Conservation (phyloP, 768 basidiomycete genomes). For the Leccinum obscurum region DNA sequence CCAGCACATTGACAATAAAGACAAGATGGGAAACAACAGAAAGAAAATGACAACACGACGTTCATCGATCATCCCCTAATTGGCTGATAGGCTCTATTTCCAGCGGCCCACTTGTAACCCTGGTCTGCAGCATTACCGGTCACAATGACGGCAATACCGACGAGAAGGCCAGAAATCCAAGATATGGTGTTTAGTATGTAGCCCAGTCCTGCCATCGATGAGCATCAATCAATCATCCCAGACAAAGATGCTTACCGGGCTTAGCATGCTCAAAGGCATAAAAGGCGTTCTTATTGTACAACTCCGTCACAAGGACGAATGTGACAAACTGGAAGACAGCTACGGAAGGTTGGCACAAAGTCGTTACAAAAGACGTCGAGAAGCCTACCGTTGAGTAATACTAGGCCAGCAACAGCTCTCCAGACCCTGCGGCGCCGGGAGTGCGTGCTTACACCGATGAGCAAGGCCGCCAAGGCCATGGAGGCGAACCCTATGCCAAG, state of each 20-base stretch:
- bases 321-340: constrained; percentile 61
- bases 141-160: constrained; percentile 52
- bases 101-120: constrained; percentile 70
- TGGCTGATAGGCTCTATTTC: constrained; percentile 62
- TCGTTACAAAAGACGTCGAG: background rate
- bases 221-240: background rate
- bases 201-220: constrained; percentile 47
- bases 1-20: background rate
- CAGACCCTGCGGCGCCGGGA: constrained; percentile 75
- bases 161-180: constrained; percentile 59
- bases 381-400: constrained; percentile 56
- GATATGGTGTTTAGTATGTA: constrained; percentile 60
- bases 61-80: constrained; percentile 28
- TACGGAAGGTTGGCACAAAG: constrained; percentile 21
- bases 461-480: constrained; percentile 55
- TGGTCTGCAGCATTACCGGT: constrained; percentile 57
- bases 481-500: constrained; percentile 64
- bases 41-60: background rate
- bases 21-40: background rate
- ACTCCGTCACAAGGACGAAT: constrained; percentile 63
- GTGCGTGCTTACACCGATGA: constrained; percentile 71
- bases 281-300: constrained; percentile 48
- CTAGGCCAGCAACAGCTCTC: constrained; percentile 67
- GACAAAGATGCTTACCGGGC: constrained; percentile 46
- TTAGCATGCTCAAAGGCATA: constrained; percentile 57